These are phyloP conservation scores for Penicillium palitans DNA, from an alignment of 2,329 filamentous ascomycete genomes.

Conservation along the genomic window DNA sequence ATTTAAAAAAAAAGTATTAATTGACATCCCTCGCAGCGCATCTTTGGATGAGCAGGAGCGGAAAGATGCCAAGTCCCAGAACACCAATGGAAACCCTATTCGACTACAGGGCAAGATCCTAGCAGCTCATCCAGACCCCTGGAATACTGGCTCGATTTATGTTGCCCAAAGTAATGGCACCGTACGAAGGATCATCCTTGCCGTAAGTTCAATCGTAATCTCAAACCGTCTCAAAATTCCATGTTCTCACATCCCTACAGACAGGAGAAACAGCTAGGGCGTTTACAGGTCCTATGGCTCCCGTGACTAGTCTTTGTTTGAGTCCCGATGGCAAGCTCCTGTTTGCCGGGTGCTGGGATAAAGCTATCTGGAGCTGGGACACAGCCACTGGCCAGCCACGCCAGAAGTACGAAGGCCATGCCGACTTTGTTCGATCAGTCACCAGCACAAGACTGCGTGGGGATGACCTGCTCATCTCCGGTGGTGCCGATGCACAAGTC, in stretches of 20 bases:
- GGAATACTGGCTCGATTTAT: constrained; percentile 63
- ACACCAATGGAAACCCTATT: constrained; percentile 80
- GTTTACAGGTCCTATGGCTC: constrained; percentile 75
- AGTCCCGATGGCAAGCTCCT: constrained; percentile 59
- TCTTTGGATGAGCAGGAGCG: constrained; percentile 55
- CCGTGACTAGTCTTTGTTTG: constrained; percentile 74
- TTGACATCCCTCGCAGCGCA: constrained; percentile 40
- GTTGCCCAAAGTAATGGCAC: constrained; percentile 85
- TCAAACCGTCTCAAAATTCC: constrained; percentile 1
- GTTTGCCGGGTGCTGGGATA: constrained; percentile 94
- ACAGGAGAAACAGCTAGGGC: constrained; percentile 47
- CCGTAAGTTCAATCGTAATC: constrained; percentile 59
- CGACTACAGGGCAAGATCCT: constrained; percentile 82
- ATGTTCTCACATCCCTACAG: constrained; percentile 32
- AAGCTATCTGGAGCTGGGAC: constrained; percentile 84
- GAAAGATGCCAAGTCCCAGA: constrained; percentile 72
- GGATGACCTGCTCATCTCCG: constrained; percentile 67
- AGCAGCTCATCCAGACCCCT: constrained; percentile 68
- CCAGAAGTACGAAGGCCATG: constrained; percentile 71
- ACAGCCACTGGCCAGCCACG: constrained; percentile 56
- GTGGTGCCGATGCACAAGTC: constrained; percentile 75
- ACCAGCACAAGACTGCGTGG: constrained; percentile 61
- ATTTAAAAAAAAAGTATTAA: constrained; percentile 13
- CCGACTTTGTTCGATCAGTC: constrained; percentile 88
- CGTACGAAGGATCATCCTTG: constrained; percentile 70